phyloP scores from a whole-genome alignment of 208 protist species.

The Trichomonas tenax region DNA sequence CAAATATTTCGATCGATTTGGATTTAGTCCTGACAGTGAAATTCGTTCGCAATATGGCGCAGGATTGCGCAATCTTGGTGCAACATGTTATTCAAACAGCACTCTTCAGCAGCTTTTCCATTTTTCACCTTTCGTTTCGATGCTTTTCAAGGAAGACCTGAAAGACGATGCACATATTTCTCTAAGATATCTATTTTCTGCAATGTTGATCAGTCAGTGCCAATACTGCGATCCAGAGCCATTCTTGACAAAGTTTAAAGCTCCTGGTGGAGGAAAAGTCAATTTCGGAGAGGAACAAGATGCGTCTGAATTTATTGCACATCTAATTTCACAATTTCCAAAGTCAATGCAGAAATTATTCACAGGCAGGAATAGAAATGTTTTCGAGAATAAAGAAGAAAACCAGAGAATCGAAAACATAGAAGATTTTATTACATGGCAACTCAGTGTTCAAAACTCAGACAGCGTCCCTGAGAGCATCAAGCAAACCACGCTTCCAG shows the following conservation, averaged over 20 bases:
- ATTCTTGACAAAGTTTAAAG: background rate
- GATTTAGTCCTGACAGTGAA: background rate
- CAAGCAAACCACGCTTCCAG: background rate
- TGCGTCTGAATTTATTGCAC: background rate
- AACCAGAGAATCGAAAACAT: background rate
- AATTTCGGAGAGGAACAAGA: background rate
- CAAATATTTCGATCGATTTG: background rate
- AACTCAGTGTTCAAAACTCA: background rate
- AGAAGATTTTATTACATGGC: background rate
- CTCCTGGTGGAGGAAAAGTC: background rate
- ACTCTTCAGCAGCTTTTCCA: background rate
- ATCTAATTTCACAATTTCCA: background rate
- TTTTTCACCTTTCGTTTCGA: background rate
- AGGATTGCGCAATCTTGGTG: background rate
- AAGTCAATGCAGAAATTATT: background rate
- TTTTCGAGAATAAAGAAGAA: background rate
- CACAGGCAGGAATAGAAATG: background rate
- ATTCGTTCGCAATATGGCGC: background rate
- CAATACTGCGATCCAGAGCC: background rate
- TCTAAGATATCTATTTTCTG: background rate
- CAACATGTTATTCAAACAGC: background rate
- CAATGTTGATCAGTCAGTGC: background rate
- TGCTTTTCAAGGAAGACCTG: background rate
- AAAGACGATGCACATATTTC: background rate
- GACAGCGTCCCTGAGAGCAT: background rate